These are phyloP conservation scores for Lactuca saligna DNA, from an alignment of 129 eudicot genomes.

Conservation along the genomic window DNA sequence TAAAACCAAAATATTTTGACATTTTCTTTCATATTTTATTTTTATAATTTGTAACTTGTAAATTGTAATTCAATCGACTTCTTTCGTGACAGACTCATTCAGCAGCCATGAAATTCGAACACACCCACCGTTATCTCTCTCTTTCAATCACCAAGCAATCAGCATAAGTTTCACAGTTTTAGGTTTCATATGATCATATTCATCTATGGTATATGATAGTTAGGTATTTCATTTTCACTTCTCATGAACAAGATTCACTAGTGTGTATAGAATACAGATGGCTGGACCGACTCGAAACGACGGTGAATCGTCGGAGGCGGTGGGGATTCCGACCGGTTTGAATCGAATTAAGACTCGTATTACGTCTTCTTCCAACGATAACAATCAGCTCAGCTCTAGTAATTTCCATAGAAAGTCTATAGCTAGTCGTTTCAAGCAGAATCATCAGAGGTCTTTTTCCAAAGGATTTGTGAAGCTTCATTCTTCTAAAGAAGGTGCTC, in stretches of 20 bases:
- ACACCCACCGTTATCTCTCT: slow-evolving; percentile 22
- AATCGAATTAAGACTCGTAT: slow-evolving; percentile 77
- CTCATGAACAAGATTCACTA: background rate
- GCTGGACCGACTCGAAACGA: slow-evolving; percentile 48
- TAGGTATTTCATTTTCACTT: slow-evolving; percentile 20
- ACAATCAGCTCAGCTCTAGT: slow-evolving; percentile 27
- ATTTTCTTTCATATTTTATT: background rate
- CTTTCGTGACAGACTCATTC: slow-evolving; percentile 32
- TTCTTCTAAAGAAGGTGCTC: slow-evolving; percentile 56
- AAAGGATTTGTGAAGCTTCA: slow-evolving; percentile 44
- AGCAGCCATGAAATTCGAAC: slow-evolving; percentile 37
- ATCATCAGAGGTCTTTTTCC: slow-evolving; percentile 35
- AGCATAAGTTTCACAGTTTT: background rate
- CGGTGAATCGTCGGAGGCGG: slow-evolving; percentile 48
- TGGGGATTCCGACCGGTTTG: slow-evolving; percentile 72
- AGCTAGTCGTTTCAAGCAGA: slow-evolving; percentile 38
- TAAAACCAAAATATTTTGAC: slow-evolving; percentile 15
- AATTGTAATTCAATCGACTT: background rate
- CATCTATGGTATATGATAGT: background rate
- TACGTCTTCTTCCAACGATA: slow-evolving; percentile 30
- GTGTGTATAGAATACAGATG: slow-evolving; percentile 25
- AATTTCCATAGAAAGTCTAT: slow-evolving; percentile 38
- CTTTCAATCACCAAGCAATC: slow-evolving; percentile 15
- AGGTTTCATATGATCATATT: background rate
- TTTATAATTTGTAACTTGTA: no score